Evolutionary conservation across 805 yeast genomes (phyloP).

Genomic region (Kuraishia floccosa): DNA sequence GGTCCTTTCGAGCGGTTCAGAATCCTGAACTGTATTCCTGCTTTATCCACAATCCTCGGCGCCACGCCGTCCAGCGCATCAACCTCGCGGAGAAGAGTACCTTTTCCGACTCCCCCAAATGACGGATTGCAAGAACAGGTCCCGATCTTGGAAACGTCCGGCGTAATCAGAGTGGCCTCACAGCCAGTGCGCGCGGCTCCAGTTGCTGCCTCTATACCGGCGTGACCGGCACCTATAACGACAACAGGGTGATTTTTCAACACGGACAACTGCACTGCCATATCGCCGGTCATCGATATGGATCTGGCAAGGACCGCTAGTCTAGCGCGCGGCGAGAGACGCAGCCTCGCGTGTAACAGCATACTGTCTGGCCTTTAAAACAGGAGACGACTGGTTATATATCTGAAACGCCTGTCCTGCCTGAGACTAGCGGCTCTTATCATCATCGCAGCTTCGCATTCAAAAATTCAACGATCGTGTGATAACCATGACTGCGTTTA

Average conservation of each 20-base stretch:
- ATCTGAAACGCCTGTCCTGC: too few species aligned
- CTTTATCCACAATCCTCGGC: slow-evolving; percentile 74
- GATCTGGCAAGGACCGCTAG: too few species aligned
- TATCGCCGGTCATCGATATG: slow-evolving; percentile 22
- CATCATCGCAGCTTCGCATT: too few species aligned
- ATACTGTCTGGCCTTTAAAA: too few species aligned
- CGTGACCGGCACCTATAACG: slow-evolving; percentile 97
- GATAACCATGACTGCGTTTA: too few species aligned
- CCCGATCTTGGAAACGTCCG: slow-evolving; percentile 65
- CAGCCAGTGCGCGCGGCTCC: slow-evolving; percentile 85
- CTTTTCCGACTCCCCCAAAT: slow-evolving; percentile 98
- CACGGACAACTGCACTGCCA: slow-evolving; percentile 15
- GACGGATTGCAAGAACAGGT: slow-evolving; percentile 96
- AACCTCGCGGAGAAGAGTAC: slow-evolving; percentile 81
- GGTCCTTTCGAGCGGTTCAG: slow-evolving; percentile 83
- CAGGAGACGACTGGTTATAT: too few species aligned
- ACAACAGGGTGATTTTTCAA: slow-evolving; percentile 49
- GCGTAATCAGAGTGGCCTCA: slow-evolving; percentile 64
- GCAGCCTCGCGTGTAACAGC: too few species aligned
- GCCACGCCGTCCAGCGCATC: slow-evolving; percentile 96
- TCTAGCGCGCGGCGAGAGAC: too few species aligned
- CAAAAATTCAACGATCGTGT: too few species aligned
- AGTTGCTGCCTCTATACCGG: slow-evolving; percentile 96
- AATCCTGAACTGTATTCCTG: slow-evolving; percentile 87
- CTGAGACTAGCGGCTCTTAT: too few species aligned